These are phyloP conservation scores for Russula lepida DNA, from an alignment of 768 basidiomycete species.

Conservation along the genomic window DNA sequence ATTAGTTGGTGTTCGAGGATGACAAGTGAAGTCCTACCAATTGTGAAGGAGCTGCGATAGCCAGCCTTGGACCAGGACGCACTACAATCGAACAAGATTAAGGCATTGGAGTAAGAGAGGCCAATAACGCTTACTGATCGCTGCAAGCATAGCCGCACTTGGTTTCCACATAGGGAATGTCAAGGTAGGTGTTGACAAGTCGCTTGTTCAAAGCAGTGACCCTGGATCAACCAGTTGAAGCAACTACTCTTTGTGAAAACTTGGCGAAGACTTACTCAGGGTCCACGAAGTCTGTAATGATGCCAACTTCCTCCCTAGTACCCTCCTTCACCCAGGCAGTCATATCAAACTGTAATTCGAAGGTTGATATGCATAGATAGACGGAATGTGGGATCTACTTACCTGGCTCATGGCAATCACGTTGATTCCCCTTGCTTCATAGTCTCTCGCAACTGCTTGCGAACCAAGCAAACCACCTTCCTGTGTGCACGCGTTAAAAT, in stretches of 20 bases:
- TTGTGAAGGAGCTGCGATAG: slow-evolving; percentile 77
- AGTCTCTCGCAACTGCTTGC: slow-evolving; percentile 78
- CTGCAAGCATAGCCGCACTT: slow-evolving; percentile 92
- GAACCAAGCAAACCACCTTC: slow-evolving; percentile 83
- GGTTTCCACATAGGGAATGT: slow-evolving; percentile 82
- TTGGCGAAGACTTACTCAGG: slow-evolving; percentile 33
- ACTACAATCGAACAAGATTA: slow-evolving; percentile 31
- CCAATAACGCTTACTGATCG: slow-evolving; percentile 58
- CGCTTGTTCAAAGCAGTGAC: slow-evolving; percentile 75
- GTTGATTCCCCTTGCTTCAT: slow-evolving; percentile 51
- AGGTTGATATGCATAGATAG: slow-evolving; percentile 9
- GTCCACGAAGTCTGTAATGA: slow-evolving; percentile 82
- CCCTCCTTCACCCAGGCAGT: slow-evolving; percentile 85
- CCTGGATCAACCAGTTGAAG: slow-evolving; percentile 32
- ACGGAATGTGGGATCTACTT: slow-evolving; percentile 13
- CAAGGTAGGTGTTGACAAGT: slow-evolving; percentile 69
- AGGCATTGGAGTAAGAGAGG: slow-evolving; percentile 25
- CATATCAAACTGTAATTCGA: slow-evolving; percentile 64
- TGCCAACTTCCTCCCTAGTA: slow-evolving; percentile 55
- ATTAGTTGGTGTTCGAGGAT: neutral
- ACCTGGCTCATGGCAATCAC: slow-evolving; percentile 84
- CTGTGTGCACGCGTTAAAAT: slow-evolving; percentile 29
- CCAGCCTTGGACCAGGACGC: slow-evolving; percentile 85
- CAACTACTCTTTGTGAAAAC: neutral
- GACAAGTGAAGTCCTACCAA: slow-evolving; percentile 41